These are phyloP conservation scores for Sugiyamaella lignohabitans DNA, from an alignment of 805 yeast genomes.

Conservation along the genomic window DNA sequence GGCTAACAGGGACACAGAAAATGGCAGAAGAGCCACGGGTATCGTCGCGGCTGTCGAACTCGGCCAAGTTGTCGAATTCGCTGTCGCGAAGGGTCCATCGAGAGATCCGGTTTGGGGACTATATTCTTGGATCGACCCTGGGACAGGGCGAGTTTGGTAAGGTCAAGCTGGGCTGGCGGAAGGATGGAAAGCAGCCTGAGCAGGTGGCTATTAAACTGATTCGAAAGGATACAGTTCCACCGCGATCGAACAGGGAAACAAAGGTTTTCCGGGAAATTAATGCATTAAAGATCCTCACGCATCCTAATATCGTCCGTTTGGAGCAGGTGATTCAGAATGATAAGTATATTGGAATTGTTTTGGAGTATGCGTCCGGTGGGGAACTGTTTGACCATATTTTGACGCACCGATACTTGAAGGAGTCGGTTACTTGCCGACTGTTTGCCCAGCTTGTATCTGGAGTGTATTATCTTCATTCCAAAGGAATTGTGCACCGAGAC, in stretches of 20 bases:
- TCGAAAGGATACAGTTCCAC: conserved; percentile 79
- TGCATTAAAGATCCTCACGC: conserved; percentile 69
- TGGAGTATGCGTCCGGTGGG: conserved; percentile 97
- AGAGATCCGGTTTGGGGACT: conserved; percentile 69
- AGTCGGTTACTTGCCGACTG: conserved; percentile 73
- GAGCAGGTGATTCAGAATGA: conserved; percentile 93
- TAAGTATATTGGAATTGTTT: conserved; percentile 89
- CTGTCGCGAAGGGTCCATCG: conserved; percentile 26
- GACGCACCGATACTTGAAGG: conserved; percentile 80
- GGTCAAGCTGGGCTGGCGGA: conserved; percentile 94
- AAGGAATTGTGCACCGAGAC: conserved; percentile 75
- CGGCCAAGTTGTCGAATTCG: conserved; percentile 25
- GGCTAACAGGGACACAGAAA: background rate
- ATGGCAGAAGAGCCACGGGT: conserved; percentile 20
- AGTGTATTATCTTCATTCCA: conserved; percentile 79
- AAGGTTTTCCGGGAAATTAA: conserved; percentile 92
- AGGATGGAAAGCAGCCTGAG: conserved; percentile 49
- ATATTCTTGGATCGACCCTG: conserved; percentile 82
- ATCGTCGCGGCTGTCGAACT: conserved; percentile 24
- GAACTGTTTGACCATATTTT: conserved; percentile 91
- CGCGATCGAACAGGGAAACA: conserved; percentile 76
- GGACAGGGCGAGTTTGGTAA: conserved; percentile 99
- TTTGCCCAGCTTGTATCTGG: conserved; percentile 94
- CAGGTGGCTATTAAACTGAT: conserved; percentile 83
- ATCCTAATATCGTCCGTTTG: conserved; percentile 86